Conservation (phyloP, 192 early-diverging fungal genomes). For the Gamsiella multidivaricata region DNA sequence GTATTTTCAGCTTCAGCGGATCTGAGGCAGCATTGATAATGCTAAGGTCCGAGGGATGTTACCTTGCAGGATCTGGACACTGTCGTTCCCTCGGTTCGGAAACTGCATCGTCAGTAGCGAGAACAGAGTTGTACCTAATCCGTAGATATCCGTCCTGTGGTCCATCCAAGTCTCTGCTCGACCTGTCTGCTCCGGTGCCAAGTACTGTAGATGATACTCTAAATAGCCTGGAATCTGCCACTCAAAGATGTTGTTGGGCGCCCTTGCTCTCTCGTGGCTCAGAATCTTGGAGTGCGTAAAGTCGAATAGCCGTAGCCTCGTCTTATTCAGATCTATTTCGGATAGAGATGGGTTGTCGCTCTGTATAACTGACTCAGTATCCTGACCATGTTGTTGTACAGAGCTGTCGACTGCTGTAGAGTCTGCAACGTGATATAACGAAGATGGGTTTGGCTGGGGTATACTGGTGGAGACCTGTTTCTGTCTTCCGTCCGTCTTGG, state of each 20-base stretch:
- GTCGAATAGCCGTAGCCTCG: conserved; percentile 38
- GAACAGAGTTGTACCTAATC: conserved; percentile 39
- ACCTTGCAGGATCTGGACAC: conserved; percentile 51
- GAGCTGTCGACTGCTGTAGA: background rate
- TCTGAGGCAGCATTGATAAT: background rate
- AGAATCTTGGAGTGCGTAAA: conserved; percentile 48
- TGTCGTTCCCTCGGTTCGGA: conserved; percentile 43
- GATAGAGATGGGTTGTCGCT: no score
- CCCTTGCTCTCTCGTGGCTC: conserved; percentile 46
- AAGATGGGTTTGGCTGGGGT: conserved; percentile 7
- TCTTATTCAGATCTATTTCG: conserved; percentile 31
- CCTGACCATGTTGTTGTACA: background rate
- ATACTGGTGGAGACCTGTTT: background rate
- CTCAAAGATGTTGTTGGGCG: conserved; percentile 46
- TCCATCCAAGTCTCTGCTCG: conserved; percentile 54
- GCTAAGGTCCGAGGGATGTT: background rate
- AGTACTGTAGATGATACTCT: conserved; percentile 42
- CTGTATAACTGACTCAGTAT: background rate
- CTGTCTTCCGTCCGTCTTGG: background rate
- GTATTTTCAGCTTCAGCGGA: no score
- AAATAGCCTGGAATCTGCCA: conserved; percentile 49
- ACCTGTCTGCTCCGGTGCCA: conserved; percentile 51
- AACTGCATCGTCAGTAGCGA: conserved; percentile 47
- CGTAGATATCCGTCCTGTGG: conserved; percentile 49
- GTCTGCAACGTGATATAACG: conserved; percentile 18